Conservation (phyloP, 1,139 yeast genomes). For the Magnusiomyces fungicola region DNA sequence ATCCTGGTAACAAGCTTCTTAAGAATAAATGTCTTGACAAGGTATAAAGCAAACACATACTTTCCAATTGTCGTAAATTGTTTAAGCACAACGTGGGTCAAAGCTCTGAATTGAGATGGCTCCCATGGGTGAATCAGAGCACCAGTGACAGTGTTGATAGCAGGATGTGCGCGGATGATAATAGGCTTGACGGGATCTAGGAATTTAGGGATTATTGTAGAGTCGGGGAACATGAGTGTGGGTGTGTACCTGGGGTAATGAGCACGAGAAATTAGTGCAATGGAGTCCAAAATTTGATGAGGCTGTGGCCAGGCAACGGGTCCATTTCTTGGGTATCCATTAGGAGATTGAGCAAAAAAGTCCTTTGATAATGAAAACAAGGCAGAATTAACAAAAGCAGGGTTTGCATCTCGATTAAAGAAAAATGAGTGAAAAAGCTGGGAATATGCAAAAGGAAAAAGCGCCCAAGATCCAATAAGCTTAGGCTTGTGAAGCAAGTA, state of each 20-base stretch:
- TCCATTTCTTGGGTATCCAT: conserved; percentile 23
- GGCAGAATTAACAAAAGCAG: conserved; percentile 27
- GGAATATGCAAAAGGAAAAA: conserved; percentile 37
- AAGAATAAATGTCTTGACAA: conserved; percentile 19
- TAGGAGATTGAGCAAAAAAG: conserved; percentile 30
- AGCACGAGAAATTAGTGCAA: conserved; percentile 29
- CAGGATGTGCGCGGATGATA: conserved; percentile 34
- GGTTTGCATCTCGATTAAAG: conserved; percentile 33
- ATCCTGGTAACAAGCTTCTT: not conserved
- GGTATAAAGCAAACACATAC: conserved; percentile 30
- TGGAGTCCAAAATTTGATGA: conserved; percentile 27
- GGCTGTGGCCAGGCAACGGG: conserved; percentile 30
- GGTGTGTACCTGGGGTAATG: conserved; percentile 34
- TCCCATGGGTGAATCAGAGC: conserved; percentile 35
- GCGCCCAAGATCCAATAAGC: conserved; percentile 35
- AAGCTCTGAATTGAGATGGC: conserved; percentile 27
- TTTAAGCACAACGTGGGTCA: conserved; percentile 23
- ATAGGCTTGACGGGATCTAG: conserved; percentile 29
- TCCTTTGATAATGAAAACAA: conserved; percentile 28
- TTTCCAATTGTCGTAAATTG: conserved; percentile 27
- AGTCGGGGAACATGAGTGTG: conserved; percentile 30
- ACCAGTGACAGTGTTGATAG: conserved; percentile 31
- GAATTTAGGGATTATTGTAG: conserved; percentile 23
- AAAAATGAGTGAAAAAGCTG: conserved; percentile 35
- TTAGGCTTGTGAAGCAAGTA: conserved; percentile 29